Base-by-base conservation (phyloP, 345 rosid genomes). In the Crucihimalaya himalaica region DNA sequence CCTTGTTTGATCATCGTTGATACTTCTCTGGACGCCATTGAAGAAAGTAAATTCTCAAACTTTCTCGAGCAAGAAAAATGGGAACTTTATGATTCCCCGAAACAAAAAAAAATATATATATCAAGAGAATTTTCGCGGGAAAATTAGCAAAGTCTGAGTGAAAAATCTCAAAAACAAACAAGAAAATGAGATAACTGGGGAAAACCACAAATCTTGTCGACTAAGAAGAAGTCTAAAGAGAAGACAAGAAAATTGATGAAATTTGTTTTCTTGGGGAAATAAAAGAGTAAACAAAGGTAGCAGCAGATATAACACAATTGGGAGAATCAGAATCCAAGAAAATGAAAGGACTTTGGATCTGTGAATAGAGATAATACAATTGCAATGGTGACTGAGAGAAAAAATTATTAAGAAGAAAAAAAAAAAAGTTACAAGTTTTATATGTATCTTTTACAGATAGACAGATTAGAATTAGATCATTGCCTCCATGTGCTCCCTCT, bases 1-100 rank as follows among this genome's bases (percentile, higher is more conserved):
- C 97, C 97, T 74, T 90, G 97, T 64, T 80, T 88, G 77, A 88
- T 86, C 97, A 88, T 88, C 20, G 89, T 59, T 18, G 97, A 88
- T 43, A 90, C 93, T 74, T 88, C 92, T 77, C 85, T 90, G 29
- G 93, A 84, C 79, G 96, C 79, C 96, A 90, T 88, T 59, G 40
- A 52, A 52, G 32, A 47, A 46, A 46, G 68, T 65, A 70, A 73
- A 23, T 13, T 61, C 42, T 43, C 64, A 65, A 45, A 35, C 56
- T 63, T 72, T 55, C 63, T 46, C 70, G 28, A 63, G 45, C 54
- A 45, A 0, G 18, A 34, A 64, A 57, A 28, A 28, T 0, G 23
- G n/a, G 34, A 12, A 34, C 14, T 27, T 61, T 57, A 23, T 42
- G 53, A 20, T 51, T 52, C 28, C 71, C 15, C 42, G 78, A 32